A percentile compares a stretch with the other conserved stretches of the same genome.
Conservation (phyloP, 768 basidiomycete genomes). For the Boletus fagicola region DNA sequence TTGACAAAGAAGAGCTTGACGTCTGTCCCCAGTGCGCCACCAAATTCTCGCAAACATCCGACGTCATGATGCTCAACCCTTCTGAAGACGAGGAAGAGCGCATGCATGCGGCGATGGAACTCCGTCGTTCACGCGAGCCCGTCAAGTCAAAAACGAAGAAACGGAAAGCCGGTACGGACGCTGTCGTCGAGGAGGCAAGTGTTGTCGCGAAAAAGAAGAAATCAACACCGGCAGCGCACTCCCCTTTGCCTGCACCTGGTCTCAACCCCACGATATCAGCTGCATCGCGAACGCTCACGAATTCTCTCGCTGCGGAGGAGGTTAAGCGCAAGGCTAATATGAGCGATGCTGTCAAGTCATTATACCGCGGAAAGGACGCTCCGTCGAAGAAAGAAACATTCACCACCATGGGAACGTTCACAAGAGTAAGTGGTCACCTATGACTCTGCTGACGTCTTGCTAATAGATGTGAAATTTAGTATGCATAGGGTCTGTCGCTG, state of each 20-base stretch:
- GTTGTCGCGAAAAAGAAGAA: constrained; percentile 46
- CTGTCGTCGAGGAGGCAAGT: constrained; percentile 26
- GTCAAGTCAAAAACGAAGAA: constrained; percentile 53
- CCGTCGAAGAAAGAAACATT: constrained; percentile 76
- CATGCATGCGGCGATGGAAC: constrained; percentile 56
- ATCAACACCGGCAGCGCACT: constrained; percentile 7
- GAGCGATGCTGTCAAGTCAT: constrained; percentile 81
- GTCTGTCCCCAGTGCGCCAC: constrained; percentile 77
- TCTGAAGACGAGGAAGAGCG: constrained; percentile 59
- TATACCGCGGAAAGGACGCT: constrained; percentile 61
- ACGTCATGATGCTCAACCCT: constrained; percentile 70
- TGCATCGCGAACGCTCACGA: constrained; percentile 63
- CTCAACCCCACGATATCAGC: constrained; percentile 51
- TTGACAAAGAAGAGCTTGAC: constrained; percentile 40
- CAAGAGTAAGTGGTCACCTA: constrained; percentile 57
- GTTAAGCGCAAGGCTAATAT: constrained; percentile 78
- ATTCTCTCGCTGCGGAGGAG: constrained; percentile 76
- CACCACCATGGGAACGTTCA: constrained; percentile 91
- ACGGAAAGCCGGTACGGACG: constrained; percentile 53
- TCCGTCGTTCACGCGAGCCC: constrained; percentile 54
- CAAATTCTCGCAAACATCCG: constrained; percentile 57
- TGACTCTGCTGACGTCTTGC: neutral
- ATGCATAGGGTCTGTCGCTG: constrained; percentile 13
- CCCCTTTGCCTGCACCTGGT: constrained; percentile 29
- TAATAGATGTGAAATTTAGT: constrained; percentile 16